Conservation (phyloP, 805 yeast species). For the Pichia manshurica region DNA sequence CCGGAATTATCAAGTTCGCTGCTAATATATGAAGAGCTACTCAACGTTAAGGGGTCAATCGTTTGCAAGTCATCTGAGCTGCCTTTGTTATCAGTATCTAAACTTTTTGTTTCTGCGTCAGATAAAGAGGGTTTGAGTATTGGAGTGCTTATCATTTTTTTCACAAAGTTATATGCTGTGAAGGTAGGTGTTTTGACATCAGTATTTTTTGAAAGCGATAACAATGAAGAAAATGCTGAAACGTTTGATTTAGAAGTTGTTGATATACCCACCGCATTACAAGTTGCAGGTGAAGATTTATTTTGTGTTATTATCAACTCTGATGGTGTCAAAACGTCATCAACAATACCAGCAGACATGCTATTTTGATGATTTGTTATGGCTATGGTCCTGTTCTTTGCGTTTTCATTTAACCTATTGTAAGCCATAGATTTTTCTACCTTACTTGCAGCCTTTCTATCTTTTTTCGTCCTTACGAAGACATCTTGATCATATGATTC, state of each 20-base stretch:
- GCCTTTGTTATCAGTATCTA: neutral
- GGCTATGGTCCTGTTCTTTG: neutral
- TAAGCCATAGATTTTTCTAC: neutral
- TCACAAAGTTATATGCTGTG: constrained; percentile 28
- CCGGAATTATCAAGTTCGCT: neutral
- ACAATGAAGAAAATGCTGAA: constrained; percentile 35
- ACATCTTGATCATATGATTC: constrained; percentile 57
- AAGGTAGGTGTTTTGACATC: constrained; percentile 17
- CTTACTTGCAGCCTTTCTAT: neutral
- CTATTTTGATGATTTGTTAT: neutral
- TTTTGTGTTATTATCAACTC: constrained; percentile 18
- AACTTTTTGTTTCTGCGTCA: neutral
- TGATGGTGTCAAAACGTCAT: constrained; percentile 19
- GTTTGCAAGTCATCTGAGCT: neutral
- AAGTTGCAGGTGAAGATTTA: constrained; percentile 30
- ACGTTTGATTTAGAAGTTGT: constrained; percentile 32
- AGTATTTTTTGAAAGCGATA: constrained; percentile 30
- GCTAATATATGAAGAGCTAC: neutral
- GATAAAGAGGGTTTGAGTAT: constrained; percentile 19
- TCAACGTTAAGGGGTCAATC: constrained; percentile 1
- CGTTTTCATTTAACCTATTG: neutral
- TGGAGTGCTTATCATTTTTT: constrained; percentile 31
- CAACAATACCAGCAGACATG: neutral
- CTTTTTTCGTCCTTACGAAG: constrained; percentile 31
- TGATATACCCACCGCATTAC: constrained; percentile 32